Evolutionary conservation across 106 monocot species (phyloP).

Genomic region (Dioscorea dumetorum): DNA sequence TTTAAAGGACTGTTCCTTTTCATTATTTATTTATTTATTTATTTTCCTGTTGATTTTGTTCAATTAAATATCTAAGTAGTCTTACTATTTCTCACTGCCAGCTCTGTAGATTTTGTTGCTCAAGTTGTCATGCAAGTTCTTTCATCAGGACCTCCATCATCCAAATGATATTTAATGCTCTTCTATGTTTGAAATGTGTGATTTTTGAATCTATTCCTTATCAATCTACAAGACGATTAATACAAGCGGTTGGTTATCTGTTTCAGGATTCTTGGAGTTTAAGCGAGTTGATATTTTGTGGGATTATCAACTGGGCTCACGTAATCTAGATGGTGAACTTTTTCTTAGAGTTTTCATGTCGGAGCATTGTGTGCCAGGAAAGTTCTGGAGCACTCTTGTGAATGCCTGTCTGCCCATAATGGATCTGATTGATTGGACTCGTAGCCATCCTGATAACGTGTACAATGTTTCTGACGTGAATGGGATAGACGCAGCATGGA

Average conservation of each 20-base stretch:
- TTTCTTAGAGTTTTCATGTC: conserved; percentile 51
- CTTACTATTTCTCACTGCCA: too few species aligned
- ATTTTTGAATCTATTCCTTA: neutral
- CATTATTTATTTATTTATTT: too few species aligned
- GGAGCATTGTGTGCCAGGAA: conserved; percentile 29
- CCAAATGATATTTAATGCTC: neutral
- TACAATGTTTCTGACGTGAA: conserved; percentile 22
- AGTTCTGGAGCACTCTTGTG: conserved; percentile 56
- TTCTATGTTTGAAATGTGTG: neutral
- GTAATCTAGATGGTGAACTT: conserved; percentile 38
- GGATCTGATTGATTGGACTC: conserved; percentile 83
- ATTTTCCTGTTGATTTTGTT: too few species aligned
- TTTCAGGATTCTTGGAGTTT: conserved; percentile 67
- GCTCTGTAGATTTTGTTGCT: too few species aligned
- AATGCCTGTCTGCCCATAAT: conserved; percentile 82
- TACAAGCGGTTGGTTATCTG: neutral
- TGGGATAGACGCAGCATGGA: conserved; percentile 73
- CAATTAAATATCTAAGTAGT: too few species aligned
- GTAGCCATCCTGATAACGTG: conserved; percentile 55
- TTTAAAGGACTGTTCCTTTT: too few species aligned
- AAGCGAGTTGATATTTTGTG: conserved; percentile 76
- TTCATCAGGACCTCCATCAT: neutral
- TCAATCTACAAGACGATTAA: neutral
- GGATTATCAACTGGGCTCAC: conserved; percentile 20
- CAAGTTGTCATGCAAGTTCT: neutral